Conservation (phyloP, 768 basidiomycete genomes). For the Candolleomyces efflorescens region DNA sequence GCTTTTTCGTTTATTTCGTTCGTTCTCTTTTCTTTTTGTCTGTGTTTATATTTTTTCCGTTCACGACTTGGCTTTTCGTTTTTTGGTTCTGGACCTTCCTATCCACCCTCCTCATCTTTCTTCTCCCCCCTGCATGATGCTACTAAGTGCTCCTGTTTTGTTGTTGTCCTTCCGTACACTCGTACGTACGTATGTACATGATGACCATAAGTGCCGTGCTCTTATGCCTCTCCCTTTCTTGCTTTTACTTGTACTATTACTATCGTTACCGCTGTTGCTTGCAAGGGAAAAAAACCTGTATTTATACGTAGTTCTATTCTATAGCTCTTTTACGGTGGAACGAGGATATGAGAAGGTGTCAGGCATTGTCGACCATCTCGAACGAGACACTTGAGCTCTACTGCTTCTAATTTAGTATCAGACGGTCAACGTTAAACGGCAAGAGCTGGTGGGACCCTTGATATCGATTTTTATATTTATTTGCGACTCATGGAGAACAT, state of each 20-base stretch:
- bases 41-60: background rate
- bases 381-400: no score
- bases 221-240: slow-evolving; percentile 1
- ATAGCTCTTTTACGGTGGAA: background rate
- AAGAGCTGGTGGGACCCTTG: no score
- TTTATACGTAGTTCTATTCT: slow-evolving; percentile 7
- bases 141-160: background rate
- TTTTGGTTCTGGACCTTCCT: slow-evolving; percentile 4
- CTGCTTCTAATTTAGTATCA: no score
- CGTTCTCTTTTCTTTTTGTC: background rate
- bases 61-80: slow-evolving; percentile 10
- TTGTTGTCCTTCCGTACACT: background rate
- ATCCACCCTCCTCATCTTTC: no score
- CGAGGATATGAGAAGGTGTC: background rate
- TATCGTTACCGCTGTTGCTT: no score
- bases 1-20: background rate
- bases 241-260: slow-evolving; percentile 5
- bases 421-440: no score
- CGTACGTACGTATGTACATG: background rate
- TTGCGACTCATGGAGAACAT: no score
- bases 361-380: no score
- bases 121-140: background rate
- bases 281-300: slow-evolving; percentile 1
- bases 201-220: slow-evolving; percentile 1
- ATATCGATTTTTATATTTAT: no score